phyloP scores from a whole-genome alignment of 2,329 filamentous ascomycete genomes.

The Pseudogymnoascus sp. region DNA sequence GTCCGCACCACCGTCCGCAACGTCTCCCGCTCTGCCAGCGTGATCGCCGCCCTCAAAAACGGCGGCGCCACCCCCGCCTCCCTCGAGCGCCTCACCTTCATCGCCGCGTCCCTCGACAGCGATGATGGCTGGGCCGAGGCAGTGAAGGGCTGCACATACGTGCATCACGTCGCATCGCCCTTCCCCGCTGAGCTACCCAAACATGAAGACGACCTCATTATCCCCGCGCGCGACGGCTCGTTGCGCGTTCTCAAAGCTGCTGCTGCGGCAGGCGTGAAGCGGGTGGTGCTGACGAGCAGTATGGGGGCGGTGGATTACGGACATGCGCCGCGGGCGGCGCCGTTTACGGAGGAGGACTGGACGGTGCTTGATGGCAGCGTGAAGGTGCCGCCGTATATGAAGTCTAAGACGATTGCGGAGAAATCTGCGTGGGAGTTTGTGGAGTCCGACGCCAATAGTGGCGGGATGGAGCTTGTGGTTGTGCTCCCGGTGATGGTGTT shows the following conservation, averaged over 20 bases:
- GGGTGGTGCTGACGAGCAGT: constrained; percentile 19
- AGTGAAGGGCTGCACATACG: constrained; percentile 24
- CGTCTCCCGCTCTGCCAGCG: constrained; percentile 18
- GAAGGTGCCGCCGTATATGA: constrained; percentile 22
- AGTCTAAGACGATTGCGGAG: constrained; percentile 31
- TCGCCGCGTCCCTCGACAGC: constrained; percentile 23
- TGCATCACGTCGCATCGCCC: constrained; percentile 28
- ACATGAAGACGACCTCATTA: constrained; percentile 28
- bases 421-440: constrained; percentile 30
- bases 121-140: constrained; percentile 28
- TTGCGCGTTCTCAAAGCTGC: constrained; percentile 27
- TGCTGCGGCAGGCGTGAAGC: constrained; percentile 22
- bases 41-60: constrained; percentile 20
- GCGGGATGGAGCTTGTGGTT: constrained; percentile 24
- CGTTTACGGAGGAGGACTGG: constrained; percentile 30
- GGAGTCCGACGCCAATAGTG: constrained; percentile 21
- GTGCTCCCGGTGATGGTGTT: constrained; percentile 27
- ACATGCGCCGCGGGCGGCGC: constrained; percentile 14
- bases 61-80: constrained; percentile 18
- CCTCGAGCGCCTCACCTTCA: constrained; percentile 21
- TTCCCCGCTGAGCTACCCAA: constrained; percentile 25
- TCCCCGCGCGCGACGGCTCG: constrained; percentile 30
- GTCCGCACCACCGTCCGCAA: constrained; percentile 28
- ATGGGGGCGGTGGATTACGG: constrained; percentile 22
- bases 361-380: constrained; percentile 20